Percentiles rank a stretch among this genome's conserved stretches.
Evolutionary conservation across 495 filamentous ascomycete species (phyloP).

Genomic region (Aspergillus coremiiformis): DNA sequence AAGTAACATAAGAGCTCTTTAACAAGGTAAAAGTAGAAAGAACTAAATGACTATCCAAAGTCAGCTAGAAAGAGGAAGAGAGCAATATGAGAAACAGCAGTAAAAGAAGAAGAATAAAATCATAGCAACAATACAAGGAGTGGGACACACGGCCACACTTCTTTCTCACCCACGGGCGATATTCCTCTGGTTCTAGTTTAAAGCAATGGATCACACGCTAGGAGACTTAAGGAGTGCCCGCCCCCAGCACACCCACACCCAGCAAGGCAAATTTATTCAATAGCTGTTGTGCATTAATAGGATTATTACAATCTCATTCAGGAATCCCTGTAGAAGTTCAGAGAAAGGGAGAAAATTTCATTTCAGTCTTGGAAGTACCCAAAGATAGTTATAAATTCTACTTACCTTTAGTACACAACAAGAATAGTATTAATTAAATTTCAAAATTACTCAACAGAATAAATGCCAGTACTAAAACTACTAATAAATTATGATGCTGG

Average conservation of each 20-base stretch:
- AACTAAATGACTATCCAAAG: conserved; percentile 7
- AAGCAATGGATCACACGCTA: conserved; percentile 22
- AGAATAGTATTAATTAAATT: no score
- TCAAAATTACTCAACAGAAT: no score
- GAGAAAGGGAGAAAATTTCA: neutral
- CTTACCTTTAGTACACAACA: no score
- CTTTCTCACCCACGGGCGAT: conserved; percentile 12
- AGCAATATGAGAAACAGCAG: conserved; percentile 7
- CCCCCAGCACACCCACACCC: conserved; percentile 16
- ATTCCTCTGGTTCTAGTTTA: conserved; percentile 16
- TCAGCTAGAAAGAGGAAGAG: conserved; percentile 18
- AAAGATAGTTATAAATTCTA: no score
- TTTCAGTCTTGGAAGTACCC: no score
- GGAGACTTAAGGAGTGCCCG: conserved; percentile 20
- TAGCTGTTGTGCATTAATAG: neutral
- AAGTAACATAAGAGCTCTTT: neutral
- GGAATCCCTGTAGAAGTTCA: neutral
- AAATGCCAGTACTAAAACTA: no score
- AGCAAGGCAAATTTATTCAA: neutral
- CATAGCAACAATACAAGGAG: conserved; percentile 15
- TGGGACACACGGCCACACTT: conserved; percentile 13
- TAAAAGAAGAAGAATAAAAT: conserved; percentile 8
- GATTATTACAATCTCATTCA: neutral
- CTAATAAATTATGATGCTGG: no score
- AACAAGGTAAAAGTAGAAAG: neutral